Evolutionary conservation across 2,329 filamentous ascomycete species (phyloP), one percentile per base, ranked within the genome.

Genomic region (Aspergillus brunneoviolaceus): DNA sequence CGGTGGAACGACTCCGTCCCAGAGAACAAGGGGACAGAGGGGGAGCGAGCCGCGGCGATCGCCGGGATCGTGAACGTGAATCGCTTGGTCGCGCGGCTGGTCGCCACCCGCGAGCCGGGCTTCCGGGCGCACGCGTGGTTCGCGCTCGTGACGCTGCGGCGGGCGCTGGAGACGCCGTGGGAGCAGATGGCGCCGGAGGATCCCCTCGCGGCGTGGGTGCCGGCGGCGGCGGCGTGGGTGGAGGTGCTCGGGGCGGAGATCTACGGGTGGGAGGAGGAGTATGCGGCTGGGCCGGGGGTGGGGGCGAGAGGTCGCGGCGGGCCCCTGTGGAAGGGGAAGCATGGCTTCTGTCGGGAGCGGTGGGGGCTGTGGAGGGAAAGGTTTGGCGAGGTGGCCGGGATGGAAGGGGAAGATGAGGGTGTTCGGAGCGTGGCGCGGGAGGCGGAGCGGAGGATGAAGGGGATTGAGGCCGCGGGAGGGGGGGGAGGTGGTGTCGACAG

Each of bases 181-280:
- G 49, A 35, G 4, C 29, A 57, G 2, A 52, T 56, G 25, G 11
- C 2, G 9, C 2, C n/a, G 1, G 47, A 1, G 6, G 35, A 60
- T 9, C 39, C 51, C 4, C 21, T 57, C 7, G 60, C 60, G 10
- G 60, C 62, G 11, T 49, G 29, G 39, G 42, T 62, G 29, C 62
- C 55, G 33, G 62, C 60, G 1, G 62, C 62, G 16, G 60, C 57
- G 21, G 58, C 33, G 4, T 64, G 60, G 62, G 60, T 64, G 49
- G 60, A 62, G 49, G 56, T 58, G 21, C 16, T 64, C 5, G 62
- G 60, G 7, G 55, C 57, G 29, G 55, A 57, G 5, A 64, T 64
- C 6, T 64, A 60, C 54, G 45, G 57, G 5, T 64, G 62, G 62
- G 57, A 64, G 21, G 60, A 62, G 16, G 59, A 60, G 39, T 51